Base-by-base conservation (phyloP, 441 rosid species). In the Syzygium syzygioides region DNA sequence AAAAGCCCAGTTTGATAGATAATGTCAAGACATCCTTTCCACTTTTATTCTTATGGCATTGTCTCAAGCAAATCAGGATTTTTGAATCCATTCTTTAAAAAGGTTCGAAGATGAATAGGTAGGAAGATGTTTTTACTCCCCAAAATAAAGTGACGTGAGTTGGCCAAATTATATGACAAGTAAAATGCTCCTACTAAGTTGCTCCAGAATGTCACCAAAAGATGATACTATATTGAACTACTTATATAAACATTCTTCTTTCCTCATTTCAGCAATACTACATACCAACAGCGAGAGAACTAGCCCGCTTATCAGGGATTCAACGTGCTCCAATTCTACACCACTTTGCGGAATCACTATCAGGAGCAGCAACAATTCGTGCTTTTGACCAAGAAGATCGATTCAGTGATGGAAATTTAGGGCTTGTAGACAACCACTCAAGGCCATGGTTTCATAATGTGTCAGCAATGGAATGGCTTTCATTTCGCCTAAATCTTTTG, bases 381-480 rank as follows among this genome's bases (percentile, higher is more conserved):
- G 98, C 99, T 60, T 98, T 97, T 93, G 96, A 95, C 90, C 98
- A 98, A 87, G 93, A 90, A 91, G 94, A 90, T 4, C 96, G 99
- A n/a, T 98, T 98, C 92, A 90, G 88, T 53, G 86, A 89, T 87
- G 91, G 94, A 88, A 98, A 98, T 89, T 96, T 97, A 45, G 88
- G 64, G 76, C 98, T 97, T 45, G 92, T 97, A 85, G 98, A 98
- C 90, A 91, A 89, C 91, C 97, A 95, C 90, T 96, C 99, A 54
- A 96, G 96, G 92, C 99, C 99, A 86, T 97, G 99, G 99, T 98
- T 98, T 93, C 99, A 98, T 91, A 94, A 93, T 89, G 91, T 92
- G 86, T 90, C 99, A 30, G 99, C 99, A 71, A 97, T 98, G 99
- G 99, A 98, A 89, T 98, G 99, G 99, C 98, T 98, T 90, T 97